Evolutionary conservation across 1,139 yeast species (phyloP), one percentile per base, ranked within the genome.

Genomic region (Pichia sp.): DNA sequence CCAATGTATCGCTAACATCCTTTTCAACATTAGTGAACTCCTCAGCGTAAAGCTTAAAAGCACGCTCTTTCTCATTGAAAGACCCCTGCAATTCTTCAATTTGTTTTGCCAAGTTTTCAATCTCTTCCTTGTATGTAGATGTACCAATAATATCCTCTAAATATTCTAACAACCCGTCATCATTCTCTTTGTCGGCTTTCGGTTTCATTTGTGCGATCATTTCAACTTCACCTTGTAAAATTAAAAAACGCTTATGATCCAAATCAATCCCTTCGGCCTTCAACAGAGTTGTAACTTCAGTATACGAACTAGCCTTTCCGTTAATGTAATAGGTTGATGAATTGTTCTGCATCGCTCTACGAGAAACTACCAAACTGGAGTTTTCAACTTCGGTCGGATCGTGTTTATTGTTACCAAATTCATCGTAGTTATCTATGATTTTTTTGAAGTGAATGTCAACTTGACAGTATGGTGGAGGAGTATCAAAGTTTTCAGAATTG

Each of bases 191-290:
- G 54, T 91, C 97, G 0, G 96, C 97, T 57, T 91, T 91, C 9
- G 98, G 84, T 57, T 89, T 89, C 99, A 93, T 93, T 60, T 91
- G 97, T 0, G 98, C 96, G 57, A 93, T 93, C 44, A 91, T 83
- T 63, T 93, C 99, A 31, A 93, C 98, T 60, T 93, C 99, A 55
- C 99, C 99, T 63, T 93, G 99, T 35, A 93, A 68, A 56, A 93
- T 93, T 52, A 93, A 70, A 55, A 93, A 93, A 52, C 99, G 70
- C 57, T 93, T 91, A 60, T 93, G 98, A 54, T 89, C 95, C 49
- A 93, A 69, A 62, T 93, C 98, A 44, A 93, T 84, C 1, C 98
- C 98, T 54, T 86, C 79, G n/a, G 74, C 79, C 47, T 78, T 77
- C 42, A 93, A 68, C 31, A 84, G 65, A 1, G 67, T 67, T 0